phyloP scores from a whole-genome alignment of 306 rosid genomes.

The Rubus idaeus region DNA sequence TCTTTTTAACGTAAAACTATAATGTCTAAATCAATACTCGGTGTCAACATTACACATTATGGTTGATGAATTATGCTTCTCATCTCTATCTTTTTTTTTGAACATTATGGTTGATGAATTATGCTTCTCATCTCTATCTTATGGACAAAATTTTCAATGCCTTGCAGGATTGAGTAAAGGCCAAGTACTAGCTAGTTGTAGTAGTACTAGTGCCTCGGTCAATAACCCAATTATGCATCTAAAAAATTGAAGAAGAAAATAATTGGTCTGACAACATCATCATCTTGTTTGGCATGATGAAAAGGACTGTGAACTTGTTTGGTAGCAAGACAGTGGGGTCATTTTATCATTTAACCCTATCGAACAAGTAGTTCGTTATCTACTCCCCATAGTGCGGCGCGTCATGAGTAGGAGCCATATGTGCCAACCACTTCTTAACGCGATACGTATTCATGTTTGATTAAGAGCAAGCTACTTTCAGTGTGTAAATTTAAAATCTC shows the following conservation, averaged over 20 bases:
- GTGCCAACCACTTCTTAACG: slow-evolving; percentile 12
- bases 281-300: slow-evolving; percentile 15
- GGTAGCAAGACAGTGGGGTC: slow-evolving; percentile 12
- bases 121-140: background rate
- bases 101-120: background rate
- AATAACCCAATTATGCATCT: slow-evolving; percentile 13
- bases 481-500: background rate
- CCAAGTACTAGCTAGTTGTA: background rate
- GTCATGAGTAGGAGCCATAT: background rate
- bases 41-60: too few relatives aligned
- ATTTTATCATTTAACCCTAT: background rate
- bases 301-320: slow-evolving; percentile 25
- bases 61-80: background rate
- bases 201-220: slow-evolving; percentile 5
- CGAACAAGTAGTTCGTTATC: slow-evolving; percentile 18
- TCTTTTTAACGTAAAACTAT: background rate
- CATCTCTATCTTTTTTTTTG: background rate
- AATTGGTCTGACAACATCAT: slow-evolving; percentile 4
- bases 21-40: slow-evolving; percentile 9
- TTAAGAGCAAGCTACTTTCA: background rate
- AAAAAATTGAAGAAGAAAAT: background rate
- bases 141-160: background rate
- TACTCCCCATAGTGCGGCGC: slow-evolving; percentile 13
- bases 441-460: background rate
- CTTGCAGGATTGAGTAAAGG: background rate